These are phyloP conservation scores for Andrographis paniculata DNA, from an alignment of 305 asterid genomes.

Conservation along the genomic window DNA sequence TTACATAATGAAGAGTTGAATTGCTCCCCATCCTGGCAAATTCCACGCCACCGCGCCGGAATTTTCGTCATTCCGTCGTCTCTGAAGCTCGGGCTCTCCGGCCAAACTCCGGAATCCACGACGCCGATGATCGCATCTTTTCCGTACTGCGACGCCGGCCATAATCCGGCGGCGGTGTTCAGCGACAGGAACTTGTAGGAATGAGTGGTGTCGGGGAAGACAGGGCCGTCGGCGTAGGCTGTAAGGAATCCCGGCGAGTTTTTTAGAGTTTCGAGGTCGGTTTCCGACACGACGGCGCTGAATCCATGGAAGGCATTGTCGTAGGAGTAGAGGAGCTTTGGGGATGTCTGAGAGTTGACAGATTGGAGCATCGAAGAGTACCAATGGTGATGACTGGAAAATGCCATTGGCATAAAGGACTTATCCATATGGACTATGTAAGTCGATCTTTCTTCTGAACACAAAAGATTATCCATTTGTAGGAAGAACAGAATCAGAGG, in stretches of 20 bases:
- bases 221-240: conserved; percentile 1
- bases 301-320: conserved; percentile 15
- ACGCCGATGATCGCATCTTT: conserved; percentile 12
- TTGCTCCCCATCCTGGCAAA: conserved; percentile 25
- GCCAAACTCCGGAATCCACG: conserved; percentile 12
- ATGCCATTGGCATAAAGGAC: too few species aligned
- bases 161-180: conserved; percentile 7
- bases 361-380: too few species aligned
- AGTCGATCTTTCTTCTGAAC: too few species aligned
- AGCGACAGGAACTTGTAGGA: conserved; percentile 5
- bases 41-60: conserved; percentile 3
- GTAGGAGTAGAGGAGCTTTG: conserved; percentile 1
- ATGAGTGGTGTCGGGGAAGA: conserved; percentile 13
- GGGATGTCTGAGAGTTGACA: too few species aligned
- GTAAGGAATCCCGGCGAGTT: conserved; percentile 8
- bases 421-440: too few species aligned
- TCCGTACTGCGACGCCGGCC: conserved; percentile 12
- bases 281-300: conserved; percentile 5
- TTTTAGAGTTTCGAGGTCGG: background rate
- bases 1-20: conserved; percentile 35
- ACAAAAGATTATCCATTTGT: too few species aligned
- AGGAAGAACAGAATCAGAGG: too few species aligned
- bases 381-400: too few species aligned
- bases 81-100: too few species aligned
- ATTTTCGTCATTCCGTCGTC: conserved; percentile 6